Percentiles rank a stretch among this genome's conserved stretches.
phyloP scores from a whole-genome alignment of 805 yeast genomes.

The Saccharomycopsis selenospora region DNA sequence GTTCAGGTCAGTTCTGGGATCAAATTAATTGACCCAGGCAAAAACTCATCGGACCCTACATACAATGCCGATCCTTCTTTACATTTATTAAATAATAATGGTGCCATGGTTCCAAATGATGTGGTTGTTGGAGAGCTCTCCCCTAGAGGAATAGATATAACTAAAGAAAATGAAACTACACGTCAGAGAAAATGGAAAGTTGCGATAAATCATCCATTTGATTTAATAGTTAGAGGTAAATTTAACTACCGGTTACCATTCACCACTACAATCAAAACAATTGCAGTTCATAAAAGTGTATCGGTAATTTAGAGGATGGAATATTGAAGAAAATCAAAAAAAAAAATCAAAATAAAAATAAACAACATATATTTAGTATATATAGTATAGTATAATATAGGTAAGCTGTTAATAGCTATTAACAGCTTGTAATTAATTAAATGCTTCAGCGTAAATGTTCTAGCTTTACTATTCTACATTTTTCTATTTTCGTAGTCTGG shows the following conservation, averaged over 20 bases:
- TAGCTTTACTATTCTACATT: no score
- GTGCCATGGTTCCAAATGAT: neutral
- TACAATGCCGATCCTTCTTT: constrained; percentile 22
- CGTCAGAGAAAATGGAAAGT: constrained; percentile 59
- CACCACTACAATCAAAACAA: constrained; percentile 42
- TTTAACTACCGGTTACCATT: constrained; percentile 73
- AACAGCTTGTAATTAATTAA: no score
- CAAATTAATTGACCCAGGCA: constrained; percentile 68
- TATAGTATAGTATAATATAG: no score
- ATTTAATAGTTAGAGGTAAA: constrained; percentile 74
- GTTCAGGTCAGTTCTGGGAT: constrained; percentile 60
- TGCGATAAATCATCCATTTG: constrained; percentile 75
- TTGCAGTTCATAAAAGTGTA: constrained; percentile 53
- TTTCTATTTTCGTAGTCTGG: no score
- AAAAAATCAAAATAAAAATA: no score
- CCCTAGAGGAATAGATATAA: neutral
- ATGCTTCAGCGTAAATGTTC: no score
- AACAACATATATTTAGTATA: no score
- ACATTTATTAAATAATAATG: neutral
- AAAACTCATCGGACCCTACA: constrained; percentile 26
- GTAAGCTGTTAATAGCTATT: no score
- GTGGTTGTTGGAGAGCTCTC: neutral
- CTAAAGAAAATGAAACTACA: constrained; percentile 4
- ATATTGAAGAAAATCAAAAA: no score
- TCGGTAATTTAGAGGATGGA: no score